Conservation (phyloP, 345 rosid species). For the Clarkia xantiana region DNA sequence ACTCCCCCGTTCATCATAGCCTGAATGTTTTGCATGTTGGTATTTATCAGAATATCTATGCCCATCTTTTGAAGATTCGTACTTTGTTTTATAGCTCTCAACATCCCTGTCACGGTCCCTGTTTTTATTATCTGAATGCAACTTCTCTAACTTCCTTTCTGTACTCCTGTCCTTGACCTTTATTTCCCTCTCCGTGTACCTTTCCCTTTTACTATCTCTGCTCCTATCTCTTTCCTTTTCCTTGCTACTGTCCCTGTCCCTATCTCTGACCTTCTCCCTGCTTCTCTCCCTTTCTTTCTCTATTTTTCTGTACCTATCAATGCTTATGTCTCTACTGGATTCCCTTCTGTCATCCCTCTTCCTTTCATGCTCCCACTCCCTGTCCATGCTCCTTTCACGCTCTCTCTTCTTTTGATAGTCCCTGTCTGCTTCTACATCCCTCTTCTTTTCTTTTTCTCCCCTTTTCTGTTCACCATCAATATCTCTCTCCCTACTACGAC, state of each 20-base stretch:
- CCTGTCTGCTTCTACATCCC: conserved; percentile 18
- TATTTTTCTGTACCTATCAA: conserved; percentile 5
- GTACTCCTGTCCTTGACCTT: conserved; percentile 33
- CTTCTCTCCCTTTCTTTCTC: conserved; percentile 7
- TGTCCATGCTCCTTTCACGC: conserved; percentile 24
- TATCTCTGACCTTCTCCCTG: conserved; percentile 5
- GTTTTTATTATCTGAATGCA: conserved; percentile 19
- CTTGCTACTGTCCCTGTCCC: no score
- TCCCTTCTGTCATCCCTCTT: conserved; percentile 7
- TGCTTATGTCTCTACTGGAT: conserved; percentile 3
- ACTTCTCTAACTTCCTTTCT: conserved; percentile 16
- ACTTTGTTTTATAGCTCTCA: conserved; percentile 23
- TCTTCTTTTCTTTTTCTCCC: conserved; percentile 13
- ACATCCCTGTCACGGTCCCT: conserved; percentile 30
- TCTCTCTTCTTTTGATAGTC: conserved; percentile 35
- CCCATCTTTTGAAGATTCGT: conserved; percentile 16
- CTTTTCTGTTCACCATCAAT: conserved; percentile 12
- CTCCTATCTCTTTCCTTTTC: conserved; percentile 6
- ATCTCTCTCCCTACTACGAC: conserved; percentile 20
- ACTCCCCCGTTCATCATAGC: conserved; percentile 14
- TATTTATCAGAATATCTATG: conserved; percentile 18
- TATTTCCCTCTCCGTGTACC: conserved; percentile 1
- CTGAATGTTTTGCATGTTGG: conserved; percentile 16
- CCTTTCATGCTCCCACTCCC: conserved; percentile 11
- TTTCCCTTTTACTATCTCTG: conserved; percentile 9